Evolutionary conservation across 805 yeast genomes (phyloP), one percentile per base, ranked within the genome.

Genomic region (Komagataella pseudopastoris): DNA sequence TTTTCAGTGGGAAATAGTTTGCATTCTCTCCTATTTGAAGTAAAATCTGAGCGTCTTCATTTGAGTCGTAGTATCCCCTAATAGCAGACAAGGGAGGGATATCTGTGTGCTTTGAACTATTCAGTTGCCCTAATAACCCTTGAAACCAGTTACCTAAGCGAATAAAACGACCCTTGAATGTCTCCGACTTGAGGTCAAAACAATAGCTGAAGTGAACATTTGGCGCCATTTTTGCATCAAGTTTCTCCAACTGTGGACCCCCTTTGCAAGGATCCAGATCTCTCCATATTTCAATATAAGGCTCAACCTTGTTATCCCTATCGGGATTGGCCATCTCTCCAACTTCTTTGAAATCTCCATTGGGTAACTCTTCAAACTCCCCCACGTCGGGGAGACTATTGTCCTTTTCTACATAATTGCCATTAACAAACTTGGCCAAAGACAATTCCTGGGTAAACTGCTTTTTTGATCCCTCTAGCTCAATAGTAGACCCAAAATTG

Each of bases 201-300:
- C 60, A 56, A 44, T 49, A 51, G 45, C 58, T 57, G 24, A 44
- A 16, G 44, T 20, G 30, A 22, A 49, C 22, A 16, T 30, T 18
- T 65, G 67, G 1, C 46, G 39, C 3, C 46, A 48, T 2, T 3
- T 4, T 45, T 45, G 47, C 10, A 45, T 22, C 39, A 30, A 30
- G 39, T 30, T 10, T 30, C 39, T 16, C 23, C 23, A 18, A 7
- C 3, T 18, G 47, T 12, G 72, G 69, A 1, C 68, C 53, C 39
- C 67, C 58, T 8, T 56, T 51, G n/a, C 56, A 51, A 1, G 77
- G 71, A 56, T 75, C 74, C 36, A 78, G 56, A 18, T 75, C 68
- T 56, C 75, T 60, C 85, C 85, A 80, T 23, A 75, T 67, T 60
- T 80, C 85, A 44, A 74, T 63, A 54, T 77, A 80, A 8, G 66